These are phyloP conservation scores for Boletus fagicola DNA, from an alignment of 768 basidiomycete species.

Conservation along the genomic window DNA sequence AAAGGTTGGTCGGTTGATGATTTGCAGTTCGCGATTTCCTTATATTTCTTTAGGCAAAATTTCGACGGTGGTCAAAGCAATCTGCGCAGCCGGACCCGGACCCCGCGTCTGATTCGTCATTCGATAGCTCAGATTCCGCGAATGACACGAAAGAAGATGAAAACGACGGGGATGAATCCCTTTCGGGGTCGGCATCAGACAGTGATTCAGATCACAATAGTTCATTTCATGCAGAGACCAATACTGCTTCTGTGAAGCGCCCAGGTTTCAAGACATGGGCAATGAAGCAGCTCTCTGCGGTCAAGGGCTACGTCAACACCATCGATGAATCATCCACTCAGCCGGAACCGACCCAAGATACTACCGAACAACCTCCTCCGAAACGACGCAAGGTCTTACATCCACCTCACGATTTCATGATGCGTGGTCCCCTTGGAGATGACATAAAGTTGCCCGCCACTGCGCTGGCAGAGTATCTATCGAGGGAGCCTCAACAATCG, in stretches of 20 bases:
- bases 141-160: constrained; percentile 46
- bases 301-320: constrained; percentile 37
- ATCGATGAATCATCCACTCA: constrained; percentile 15
- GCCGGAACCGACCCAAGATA: constrained; percentile 6
- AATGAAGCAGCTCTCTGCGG: constrained; percentile 62
- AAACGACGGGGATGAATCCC: constrained; percentile 14
- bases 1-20: constrained; percentile 40
- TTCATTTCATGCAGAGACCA: constrained; percentile 16
- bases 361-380: constrained; percentile 11
- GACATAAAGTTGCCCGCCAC: constrained; percentile 65
- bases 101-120: constrained; percentile 55
- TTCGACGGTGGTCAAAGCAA: constrained; percentile 51
- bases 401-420: constrained; percentile 35
- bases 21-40: constrained; percentile 3
- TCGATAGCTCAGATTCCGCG: constrained; percentile 79
- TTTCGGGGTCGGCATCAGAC: constrained; percentile 16
- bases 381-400: constrained; percentile 51
- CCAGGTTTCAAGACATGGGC: constrained; percentile 90
- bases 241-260: constrained; percentile 35
- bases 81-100: constrained; percentile 29
- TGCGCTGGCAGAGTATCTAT: constrained; percentile 52
- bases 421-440: constrained; percentile 81
- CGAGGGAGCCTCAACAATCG: constrained; percentile 4
- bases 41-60: constrained; percentile 32
- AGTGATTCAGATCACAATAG: constrained; percentile 17